These are phyloP conservation scores for Ustilago nuda DNA, from an alignment of 1,284 basidiomycete genomes.

Conservation along the genomic window DNA sequence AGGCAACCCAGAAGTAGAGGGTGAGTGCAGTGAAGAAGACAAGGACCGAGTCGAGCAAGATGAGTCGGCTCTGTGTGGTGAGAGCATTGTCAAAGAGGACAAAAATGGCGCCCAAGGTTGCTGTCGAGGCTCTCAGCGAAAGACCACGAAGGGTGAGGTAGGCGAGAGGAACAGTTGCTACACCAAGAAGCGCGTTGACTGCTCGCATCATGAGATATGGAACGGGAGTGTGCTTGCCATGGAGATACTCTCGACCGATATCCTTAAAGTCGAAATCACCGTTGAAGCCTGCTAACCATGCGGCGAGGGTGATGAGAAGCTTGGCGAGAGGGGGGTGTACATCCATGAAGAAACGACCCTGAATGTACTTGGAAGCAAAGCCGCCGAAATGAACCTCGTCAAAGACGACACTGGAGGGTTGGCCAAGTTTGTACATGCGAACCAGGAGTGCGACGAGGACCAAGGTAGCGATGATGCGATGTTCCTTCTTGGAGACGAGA, in stretches of 20 bases:
- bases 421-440: slow-evolving; percentile 58
- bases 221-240: slow-evolving; percentile 72
- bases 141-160: slow-evolving; percentile 94
- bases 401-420: slow-evolving; percentile 67
- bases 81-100: slow-evolving; percentile 97
- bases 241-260: slow-evolving; percentile 75
- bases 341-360: slow-evolving; percentile 89
- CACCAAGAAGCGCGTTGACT: slow-evolving; percentile 88
- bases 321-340: slow-evolving; percentile 98
- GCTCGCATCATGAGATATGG: slow-evolving; percentile 97
- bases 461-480: slow-evolving; percentile 44
- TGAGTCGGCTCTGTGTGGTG: slow-evolving; percentile 93
- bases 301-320: slow-evolving; percentile 90
- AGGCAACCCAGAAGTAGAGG: slow-evolving; percentile 86
- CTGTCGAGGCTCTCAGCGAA: slow-evolving; percentile 83
- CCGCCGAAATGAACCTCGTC: slow-evolving; percentile 69
- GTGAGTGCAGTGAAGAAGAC: slow-evolving; percentile 97
- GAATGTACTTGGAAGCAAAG: slow-evolving; percentile 85
- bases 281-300: slow-evolving; percentile 88
- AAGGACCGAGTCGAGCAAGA: slow-evolving; percentile 95
- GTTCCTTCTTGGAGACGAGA: slow-evolving; percentile 25
- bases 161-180: slow-evolving; percentile 87
- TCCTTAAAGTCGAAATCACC: slow-evolving; percentile 97
- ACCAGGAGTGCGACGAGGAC: slow-evolving; percentile 50
- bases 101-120: slow-evolving; percentile 87